Percentiles rank a stretch among this genome's conserved stretches.
These are phyloP conservation scores for Skeletonema marinoi DNA, from an alignment of 108 stramenopile species.

Conservation along the genomic window DNA sequence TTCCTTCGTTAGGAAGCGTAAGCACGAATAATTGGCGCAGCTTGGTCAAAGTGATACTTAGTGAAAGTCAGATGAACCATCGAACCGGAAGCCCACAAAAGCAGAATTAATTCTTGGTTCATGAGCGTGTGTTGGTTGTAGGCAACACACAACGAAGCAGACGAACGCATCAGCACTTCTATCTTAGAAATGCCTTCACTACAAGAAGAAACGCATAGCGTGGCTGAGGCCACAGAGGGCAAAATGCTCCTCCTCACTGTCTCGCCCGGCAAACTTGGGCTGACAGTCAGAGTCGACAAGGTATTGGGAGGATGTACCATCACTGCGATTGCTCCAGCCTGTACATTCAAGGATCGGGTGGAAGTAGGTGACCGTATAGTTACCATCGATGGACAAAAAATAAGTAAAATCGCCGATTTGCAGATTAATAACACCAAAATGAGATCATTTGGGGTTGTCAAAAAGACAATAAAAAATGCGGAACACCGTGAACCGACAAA, in stretches of 20 bases:
- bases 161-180: not conserved
- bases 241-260: not conserved
- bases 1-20: too few relatives aligned
- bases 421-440: not conserved
- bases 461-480: not conserved
- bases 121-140: too few relatives aligned
- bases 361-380: not conserved
- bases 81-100: too few relatives aligned
- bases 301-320: not conserved
- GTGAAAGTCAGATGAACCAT: too few relatives aligned
- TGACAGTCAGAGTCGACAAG: not conserved
- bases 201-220: not conserved
- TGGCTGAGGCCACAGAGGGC: not conserved
- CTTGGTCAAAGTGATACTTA: too few relatives aligned
- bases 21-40: too few relatives aligned
- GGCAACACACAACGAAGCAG: too few relatives aligned
- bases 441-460: not conserved
- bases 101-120: too few relatives aligned
- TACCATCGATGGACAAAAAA: not conserved
- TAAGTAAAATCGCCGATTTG: not conserved
- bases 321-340: not conserved
- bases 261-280: not conserved
- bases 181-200: not conserved
- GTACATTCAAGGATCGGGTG: not conserved
- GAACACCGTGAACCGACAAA: not conserved